Base-by-base conservation (phyloP, 345 rosid genomes). In the Diplotaxis tenuifolia region DNA sequence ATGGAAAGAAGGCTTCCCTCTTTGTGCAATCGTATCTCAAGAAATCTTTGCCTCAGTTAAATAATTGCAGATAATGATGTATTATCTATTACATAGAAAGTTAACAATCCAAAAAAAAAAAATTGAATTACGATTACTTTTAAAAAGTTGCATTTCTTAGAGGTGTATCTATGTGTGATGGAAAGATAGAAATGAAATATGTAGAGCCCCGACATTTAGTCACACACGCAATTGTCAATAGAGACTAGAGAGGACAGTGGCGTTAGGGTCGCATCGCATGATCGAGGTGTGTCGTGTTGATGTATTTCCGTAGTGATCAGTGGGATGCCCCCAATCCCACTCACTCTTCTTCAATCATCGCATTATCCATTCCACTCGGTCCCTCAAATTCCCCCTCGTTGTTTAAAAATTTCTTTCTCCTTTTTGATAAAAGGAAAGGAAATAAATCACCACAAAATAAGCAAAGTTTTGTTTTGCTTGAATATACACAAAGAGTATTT, bases 201-300 rank as follows among this genome's bases (percentile, higher is more conserved):
- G 0, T 49, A 23, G 40, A 58, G 54, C 6, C 67, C 40, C 7
- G 2, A 54, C 40, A 64, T 9, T n/a, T 14, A 19, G 57, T 55
- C 34, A 55, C 23, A 32, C 5, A 34, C 40, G 28, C 3, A 36
- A 60, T 14, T 7, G 4, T 34, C 40, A 34, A 34, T n/a, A 60
- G 68, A 52, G 68, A 67, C 12, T 60, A 50, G 72, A 59, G 72
- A 58, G 54, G 22, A 56, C 60, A 67, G 78, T 67, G 67, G 68
- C 47, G n/a, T 36, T 75, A 67, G 15, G 56, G 64, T 52, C 75
- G 22, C 79, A 70, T 52, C 75, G 22, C 79, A 70, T 63, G 75
- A 62, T 70, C 45, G 6, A 42, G 1, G 20, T 70, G 71, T 61
- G 56, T 61, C 62, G 61, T 75, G 58, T n/a, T n/a, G n/a, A n/a